Evolutionary conservation across 176 grass and related monocot genomes (phyloP).

Genomic region (Rhynchospora breviuscula): DNA sequence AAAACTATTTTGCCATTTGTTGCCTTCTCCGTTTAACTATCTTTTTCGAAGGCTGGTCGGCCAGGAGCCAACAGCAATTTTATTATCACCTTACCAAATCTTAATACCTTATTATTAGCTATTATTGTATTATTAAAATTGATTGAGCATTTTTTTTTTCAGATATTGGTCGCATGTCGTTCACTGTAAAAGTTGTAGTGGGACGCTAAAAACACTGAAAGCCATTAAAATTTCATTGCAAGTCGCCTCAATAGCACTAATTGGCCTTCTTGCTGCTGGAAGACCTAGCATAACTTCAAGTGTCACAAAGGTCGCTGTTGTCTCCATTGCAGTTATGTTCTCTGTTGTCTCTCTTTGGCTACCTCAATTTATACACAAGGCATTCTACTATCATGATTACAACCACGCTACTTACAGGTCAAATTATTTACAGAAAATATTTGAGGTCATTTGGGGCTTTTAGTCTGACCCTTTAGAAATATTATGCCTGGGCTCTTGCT

Average conservation of each 20-base stretch:
- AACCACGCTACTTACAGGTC: slow-evolving; percentile 31
- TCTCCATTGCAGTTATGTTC: slow-evolving; percentile 36
- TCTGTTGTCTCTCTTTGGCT: slow-evolving; percentile 56
- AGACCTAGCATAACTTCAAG: slow-evolving; percentile 27
- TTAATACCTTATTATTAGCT: background rate
- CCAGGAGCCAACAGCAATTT: too few relatives aligned
- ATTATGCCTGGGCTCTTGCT: too few relatives aligned
- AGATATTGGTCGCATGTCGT: slow-evolving; percentile 85
- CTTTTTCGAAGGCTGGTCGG: too few relatives aligned
- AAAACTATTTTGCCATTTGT: too few relatives aligned
- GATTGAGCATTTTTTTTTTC: background rate
- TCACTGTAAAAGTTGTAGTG: slow-evolving; percentile 55
- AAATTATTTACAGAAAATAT: background rate
- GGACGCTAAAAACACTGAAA: slow-evolving; percentile 37
- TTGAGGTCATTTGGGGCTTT: background rate
- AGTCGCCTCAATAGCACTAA: slow-evolving; percentile 28
- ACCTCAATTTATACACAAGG: slow-evolving; percentile 50
- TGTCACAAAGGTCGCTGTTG: slow-evolving; percentile 12
- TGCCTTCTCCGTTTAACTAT: background rate
- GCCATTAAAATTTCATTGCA: slow-evolving; percentile 41
- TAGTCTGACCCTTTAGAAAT: too few relatives aligned
- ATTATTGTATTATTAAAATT: background rate
- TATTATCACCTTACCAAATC: background rate
- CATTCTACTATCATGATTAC: slow-evolving; percentile 81
- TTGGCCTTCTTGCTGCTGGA: slow-evolving; percentile 39